These are phyloP conservation scores for Boletus eberwhitei DNA, from an alignment of 768 basidiomycete genomes.

Conservation along the genomic window DNA sequence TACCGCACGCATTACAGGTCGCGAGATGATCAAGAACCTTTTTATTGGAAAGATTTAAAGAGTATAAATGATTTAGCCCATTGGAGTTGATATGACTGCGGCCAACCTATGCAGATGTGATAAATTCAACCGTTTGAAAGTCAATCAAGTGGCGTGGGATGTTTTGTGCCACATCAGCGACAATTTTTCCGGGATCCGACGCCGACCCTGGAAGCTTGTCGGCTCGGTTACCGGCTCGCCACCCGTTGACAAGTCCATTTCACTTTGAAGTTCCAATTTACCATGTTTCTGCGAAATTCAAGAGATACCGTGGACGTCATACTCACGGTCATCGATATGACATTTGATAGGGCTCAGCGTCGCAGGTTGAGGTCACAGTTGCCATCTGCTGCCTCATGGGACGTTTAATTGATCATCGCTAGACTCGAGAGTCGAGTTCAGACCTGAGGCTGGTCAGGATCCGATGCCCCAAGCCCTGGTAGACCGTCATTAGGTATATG, in stretches of 20 bases:
- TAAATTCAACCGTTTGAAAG: too few relatives aligned
- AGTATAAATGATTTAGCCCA: not conserved
- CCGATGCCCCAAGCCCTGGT: slow-evolving; percentile 1
- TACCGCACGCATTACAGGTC: slow-evolving; percentile 71
- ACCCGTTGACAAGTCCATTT: too few relatives aligned
- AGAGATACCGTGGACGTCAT: not conserved
- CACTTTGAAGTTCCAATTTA: not conserved
- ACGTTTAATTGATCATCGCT: not conserved
- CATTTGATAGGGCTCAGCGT: not conserved
- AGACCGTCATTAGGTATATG: not conserved
- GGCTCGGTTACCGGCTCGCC: too few relatives aligned
- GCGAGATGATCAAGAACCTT: slow-evolving; percentile 82
- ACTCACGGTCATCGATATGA: not conserved
- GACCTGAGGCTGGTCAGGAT: not conserved
- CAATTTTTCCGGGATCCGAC: too few relatives aligned
- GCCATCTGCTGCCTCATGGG: not conserved
- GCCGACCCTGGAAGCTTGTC: too few relatives aligned
- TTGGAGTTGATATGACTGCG: too few relatives aligned
- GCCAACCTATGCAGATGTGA: too few relatives aligned
- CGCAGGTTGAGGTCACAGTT: not conserved
- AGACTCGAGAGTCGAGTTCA: not conserved
- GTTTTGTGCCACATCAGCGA: too few relatives aligned
- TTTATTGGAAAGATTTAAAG: slow-evolving; percentile 79
- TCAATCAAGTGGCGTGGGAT: too few relatives aligned
- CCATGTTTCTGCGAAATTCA: not conserved